Percentiles rank a stretch among this genome's conserved stretches.
Conservation (phyloP, 176 grass and related monocot genomes). For the Oryza officinalis region DNA sequence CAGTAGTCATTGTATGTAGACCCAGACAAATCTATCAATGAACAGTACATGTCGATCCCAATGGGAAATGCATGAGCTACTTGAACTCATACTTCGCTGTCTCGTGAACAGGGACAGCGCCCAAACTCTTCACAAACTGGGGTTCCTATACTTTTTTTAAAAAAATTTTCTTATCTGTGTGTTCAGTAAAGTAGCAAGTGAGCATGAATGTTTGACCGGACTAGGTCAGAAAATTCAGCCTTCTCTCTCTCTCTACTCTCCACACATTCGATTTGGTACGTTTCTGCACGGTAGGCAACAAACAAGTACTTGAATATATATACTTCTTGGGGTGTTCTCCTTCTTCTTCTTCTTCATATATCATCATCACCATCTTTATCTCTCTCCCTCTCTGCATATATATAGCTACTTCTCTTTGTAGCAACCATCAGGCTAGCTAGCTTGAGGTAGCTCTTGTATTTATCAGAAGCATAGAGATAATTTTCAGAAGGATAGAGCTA, state of each 20-base stretch:
- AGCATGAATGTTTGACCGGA: constrained; percentile 87
- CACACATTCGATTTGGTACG: constrained; percentile 48
- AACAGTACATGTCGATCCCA: constrained; percentile 7
- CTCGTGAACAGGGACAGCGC: constrained; percentile 17
- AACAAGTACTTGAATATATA: constrained; percentile 37
- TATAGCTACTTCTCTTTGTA: not conserved
- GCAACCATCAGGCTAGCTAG: not conserved
- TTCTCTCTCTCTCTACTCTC: not conserved
- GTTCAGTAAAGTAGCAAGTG: constrained; percentile 36
- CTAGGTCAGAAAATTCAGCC: constrained; percentile 58
- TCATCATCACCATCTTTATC: not conserved
- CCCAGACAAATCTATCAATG: constrained; percentile 22
- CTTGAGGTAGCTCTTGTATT: not conserved
- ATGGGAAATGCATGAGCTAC: constrained; percentile 4
- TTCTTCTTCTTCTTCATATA: constrained; percentile 6
- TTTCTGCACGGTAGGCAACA: constrained; percentile 40
- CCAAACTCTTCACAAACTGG: constrained; percentile 31
- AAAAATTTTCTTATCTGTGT: constrained; percentile 31
- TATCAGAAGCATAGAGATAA: constrained; percentile 28
- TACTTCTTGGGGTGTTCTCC: not conserved
- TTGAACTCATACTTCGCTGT: constrained; percentile 35
- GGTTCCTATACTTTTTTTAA: not conserved
- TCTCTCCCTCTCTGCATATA: not conserved
- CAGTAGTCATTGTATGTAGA: not conserved
- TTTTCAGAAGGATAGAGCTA: constrained; percentile 17